Conservation (phyloP, 2,329 filamentous ascomycete genomes). For the Rutstroemia sydowiana region DNA sequence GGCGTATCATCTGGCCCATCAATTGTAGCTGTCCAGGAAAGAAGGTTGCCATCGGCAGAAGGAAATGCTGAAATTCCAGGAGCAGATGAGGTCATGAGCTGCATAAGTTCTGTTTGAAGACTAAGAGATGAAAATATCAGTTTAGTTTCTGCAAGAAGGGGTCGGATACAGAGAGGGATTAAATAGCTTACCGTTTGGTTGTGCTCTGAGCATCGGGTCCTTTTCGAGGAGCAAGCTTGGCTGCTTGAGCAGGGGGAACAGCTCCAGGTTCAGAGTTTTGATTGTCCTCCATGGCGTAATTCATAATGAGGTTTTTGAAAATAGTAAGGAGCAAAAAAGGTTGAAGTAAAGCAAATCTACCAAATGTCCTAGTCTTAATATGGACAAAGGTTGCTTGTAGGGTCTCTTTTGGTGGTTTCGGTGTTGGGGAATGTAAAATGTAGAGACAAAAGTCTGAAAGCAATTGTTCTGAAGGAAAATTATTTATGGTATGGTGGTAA, state of each 20-base stretch:
- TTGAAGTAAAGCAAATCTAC: slow-evolving; percentile 1
- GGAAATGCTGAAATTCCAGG: slow-evolving; percentile 95
- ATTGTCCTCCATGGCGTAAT: slow-evolving; percentile 45
- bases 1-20: slow-evolving; percentile 85
- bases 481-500: too few relatives aligned
- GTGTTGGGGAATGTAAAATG: slow-evolving; percentile 6
- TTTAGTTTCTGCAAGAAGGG: neutral
- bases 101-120: slow-evolving; percentile 95
- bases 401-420: neutral
- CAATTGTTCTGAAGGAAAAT: slow-evolving; percentile 14
- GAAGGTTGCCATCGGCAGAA: slow-evolving; percentile 78
- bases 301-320: slow-evolving; percentile 27
- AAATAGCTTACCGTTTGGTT: slow-evolving; percentile 58
- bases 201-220: slow-evolving; percentile 64
- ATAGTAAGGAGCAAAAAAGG: slow-evolving; percentile 2
- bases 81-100: slow-evolving; percentile 91
- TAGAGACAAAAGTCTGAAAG: slow-evolving; percentile 14
- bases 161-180: neutral
- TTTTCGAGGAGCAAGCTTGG: slow-evolving; percentile 53
- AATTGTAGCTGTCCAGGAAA: slow-evolving; percentile 91
- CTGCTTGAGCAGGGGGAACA: slow-evolving; percentile 41
- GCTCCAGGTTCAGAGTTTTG: slow-evolving; percentile 62
- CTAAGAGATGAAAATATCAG: slow-evolving; percentile 38
- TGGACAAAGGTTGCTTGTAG: slow-evolving; percentile 17
- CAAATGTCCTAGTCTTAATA: neutral